Conservation (phyloP, 768 basidiomycete genomes). For the Auricularia sp. region DNA sequence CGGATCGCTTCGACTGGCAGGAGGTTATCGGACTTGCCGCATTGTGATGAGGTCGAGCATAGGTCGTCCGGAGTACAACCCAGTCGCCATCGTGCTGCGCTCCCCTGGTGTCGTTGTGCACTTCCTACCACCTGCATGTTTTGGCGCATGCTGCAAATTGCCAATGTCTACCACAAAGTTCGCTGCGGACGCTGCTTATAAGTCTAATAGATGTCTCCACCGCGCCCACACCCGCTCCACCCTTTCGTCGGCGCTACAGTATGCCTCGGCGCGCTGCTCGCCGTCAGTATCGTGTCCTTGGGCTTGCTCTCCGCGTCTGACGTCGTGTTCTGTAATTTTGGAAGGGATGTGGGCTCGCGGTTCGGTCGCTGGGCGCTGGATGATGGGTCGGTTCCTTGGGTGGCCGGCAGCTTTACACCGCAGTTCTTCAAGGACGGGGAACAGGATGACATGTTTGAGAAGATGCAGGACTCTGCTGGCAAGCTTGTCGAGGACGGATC, state of each 20-base stretch:
- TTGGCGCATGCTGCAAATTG: conserved; percentile 33
- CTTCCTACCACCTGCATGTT: conserved; percentile 35
- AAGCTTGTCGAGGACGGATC: conserved; percentile 11
- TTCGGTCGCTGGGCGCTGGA: conserved; percentile 48
- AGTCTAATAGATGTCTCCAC: conserved; percentile 28
- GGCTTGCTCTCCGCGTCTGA: conserved; percentile 43
- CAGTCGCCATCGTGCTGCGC: neutral
- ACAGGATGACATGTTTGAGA: conserved; percentile 36
- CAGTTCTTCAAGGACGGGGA: conserved; percentile 41
- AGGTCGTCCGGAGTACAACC: neutral
- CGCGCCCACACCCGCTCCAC: conserved; percentile 30
- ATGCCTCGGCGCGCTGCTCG: conserved; percentile 37
- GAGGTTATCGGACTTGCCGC: conserved; percentile 47
- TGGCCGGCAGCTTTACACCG: conserved; percentile 41
- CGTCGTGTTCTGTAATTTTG: conserved; percentile 41
- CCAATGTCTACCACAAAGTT: conserved; percentile 37
- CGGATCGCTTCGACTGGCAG: conserved; percentile 75
- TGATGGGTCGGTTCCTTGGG: conserved; percentile 34
- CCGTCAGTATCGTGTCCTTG: conserved; percentile 55
- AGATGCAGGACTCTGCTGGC: conserved; percentile 40
- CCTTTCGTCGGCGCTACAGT: conserved; percentile 30
- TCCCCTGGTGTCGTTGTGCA: conserved; percentile 11
- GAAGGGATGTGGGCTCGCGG: conserved; percentile 37
- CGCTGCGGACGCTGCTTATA: conserved; percentile 37
- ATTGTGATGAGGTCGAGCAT: neutral